phyloP scores from a whole-genome alignment of 345 rosid species.

The Camelina neglecta region DNA sequence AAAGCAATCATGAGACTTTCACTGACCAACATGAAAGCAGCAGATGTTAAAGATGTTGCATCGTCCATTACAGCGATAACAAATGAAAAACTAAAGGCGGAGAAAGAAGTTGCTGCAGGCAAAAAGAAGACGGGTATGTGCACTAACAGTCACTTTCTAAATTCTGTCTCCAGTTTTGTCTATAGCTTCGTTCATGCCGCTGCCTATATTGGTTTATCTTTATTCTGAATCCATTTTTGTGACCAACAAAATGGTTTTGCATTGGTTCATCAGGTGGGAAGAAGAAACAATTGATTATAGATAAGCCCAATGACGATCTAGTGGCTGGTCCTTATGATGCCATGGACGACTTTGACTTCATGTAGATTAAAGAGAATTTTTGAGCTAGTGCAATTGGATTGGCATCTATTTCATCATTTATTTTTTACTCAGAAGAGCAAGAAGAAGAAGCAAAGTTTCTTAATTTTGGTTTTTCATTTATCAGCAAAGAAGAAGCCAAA shows the following conservation, averaged over 20 bases:
- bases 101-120: slow-evolving; percentile 85
- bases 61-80: slow-evolving; percentile 88
- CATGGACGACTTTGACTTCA: slow-evolving; percentile 81
- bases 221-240: background rate
- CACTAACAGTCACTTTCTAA: background rate
- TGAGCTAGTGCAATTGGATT: slow-evolving; percentile 22
- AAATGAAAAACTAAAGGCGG: slow-evolving; percentile 89
- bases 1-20: slow-evolving; percentile 92
- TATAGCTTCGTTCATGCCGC: background rate
- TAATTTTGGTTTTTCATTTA: slow-evolving; percentile 14
- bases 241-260: background rate
- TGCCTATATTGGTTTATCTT: background rate
- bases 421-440: slow-evolving; percentile 1
- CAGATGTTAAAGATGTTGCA: slow-evolving; percentile 93
- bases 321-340: slow-evolving; percentile 60
- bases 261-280: slow-evolving; percentile 57
- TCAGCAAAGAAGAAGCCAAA: slow-evolving; percentile 10
- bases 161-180: background rate
- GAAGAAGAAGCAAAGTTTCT: slow-evolving; percentile 23
- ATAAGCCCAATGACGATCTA: slow-evolving; percentile 75
- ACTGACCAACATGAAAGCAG: slow-evolving; percentile 70
- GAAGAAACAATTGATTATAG: slow-evolving; percentile 85
- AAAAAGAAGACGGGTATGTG: slow-evolving; percentile 83
- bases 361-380: slow-evolving; percentile 51
- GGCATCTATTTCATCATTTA: slow-evolving; percentile 24